phyloP scores from a whole-genome alignment of 345 rosid species.

The Clausena lansium region DNA sequence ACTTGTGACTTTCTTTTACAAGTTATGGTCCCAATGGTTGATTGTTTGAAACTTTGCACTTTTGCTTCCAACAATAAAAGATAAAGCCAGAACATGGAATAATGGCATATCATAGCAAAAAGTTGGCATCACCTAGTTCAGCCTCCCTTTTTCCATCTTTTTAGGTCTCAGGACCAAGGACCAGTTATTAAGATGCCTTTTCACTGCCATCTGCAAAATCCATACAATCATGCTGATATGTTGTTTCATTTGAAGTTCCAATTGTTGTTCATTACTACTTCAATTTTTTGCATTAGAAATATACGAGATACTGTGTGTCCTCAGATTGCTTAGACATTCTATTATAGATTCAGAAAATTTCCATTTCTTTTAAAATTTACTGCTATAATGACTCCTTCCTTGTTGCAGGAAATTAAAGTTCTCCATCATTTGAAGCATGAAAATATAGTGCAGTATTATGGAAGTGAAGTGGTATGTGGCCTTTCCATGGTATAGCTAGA shows the following conservation, averaged over 20 bases:
- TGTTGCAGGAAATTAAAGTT: constrained; percentile 59
- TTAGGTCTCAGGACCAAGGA: neutral
- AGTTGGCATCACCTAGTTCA: neutral
- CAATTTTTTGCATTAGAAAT: neutral
- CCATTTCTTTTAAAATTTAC: neutral
- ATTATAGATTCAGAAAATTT: neutral
- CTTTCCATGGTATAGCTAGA: neutral
- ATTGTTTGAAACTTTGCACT: neutral
- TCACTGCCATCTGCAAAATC: neutral
- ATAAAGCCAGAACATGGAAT: neutral
- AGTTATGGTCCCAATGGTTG: neutral
- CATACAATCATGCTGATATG: neutral
- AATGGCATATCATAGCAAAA: neutral
- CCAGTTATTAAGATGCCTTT: neutral
- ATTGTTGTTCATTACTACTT: neutral
- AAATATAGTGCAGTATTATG: constrained; percentile 75
- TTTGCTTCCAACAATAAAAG: neutral
- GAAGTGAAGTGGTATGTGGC: constrained; percentile 57
- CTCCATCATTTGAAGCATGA: constrained; percentile 47
- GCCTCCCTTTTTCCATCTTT: neutral
- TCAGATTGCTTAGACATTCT: neutral
- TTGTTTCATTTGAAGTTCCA: neutral
- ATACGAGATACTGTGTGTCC: neutral
- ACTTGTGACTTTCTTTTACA: neutral
- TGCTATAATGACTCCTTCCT: neutral